A percentile compares a stretch with the other conserved stretches of the same genome.
Conservation (phyloP, 169 alveolate genomes). For the Babesia caballi region DNA sequence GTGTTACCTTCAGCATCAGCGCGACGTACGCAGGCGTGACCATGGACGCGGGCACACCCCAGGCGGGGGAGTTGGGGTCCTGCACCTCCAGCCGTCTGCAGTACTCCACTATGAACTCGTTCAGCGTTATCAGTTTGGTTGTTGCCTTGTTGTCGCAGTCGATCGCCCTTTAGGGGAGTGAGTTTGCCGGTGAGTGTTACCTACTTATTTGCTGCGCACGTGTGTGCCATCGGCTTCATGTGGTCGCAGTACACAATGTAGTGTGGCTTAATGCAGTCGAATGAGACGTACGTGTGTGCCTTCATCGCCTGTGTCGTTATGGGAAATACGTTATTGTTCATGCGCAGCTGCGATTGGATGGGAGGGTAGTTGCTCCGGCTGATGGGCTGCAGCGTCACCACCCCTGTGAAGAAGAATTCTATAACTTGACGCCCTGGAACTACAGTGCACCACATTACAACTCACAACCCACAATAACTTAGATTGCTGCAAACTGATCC, state of each 20-base stretch:
- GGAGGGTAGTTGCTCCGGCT: constrained; percentile 58
- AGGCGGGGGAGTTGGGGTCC: constrained; percentile 61
- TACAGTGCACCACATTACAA: not conserved
- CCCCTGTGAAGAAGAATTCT: constrained; percentile 60
- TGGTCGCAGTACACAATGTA: constrained; percentile 70
- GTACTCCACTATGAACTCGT: constrained; percentile 71
- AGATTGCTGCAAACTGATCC: constrained; percentile 65
- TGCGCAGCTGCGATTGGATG: constrained; percentile 48
- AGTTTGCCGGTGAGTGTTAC: not conserved
- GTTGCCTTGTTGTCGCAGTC: constrained; percentile 58
- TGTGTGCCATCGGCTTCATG: constrained; percentile 71
- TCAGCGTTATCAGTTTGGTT: constrained; percentile 54
- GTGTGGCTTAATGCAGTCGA: constrained; percentile 69
- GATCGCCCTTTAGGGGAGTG: constrained; percentile 22
- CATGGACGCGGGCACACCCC: constrained; percentile 45
- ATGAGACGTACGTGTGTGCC: constrained; percentile 60
- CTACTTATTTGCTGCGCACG: constrained; percentile 60
- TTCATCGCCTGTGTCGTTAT: constrained; percentile 64
- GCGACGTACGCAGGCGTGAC: constrained; percentile 33
- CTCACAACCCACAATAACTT: constrained; percentile 56
- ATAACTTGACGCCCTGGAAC: constrained; percentile 55
- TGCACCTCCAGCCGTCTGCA: constrained; percentile 63
- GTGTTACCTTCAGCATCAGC: constrained; percentile 37
- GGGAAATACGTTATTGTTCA: constrained; percentile 67
- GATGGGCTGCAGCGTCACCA: constrained; percentile 67